Percentiles rank a stretch among this genome's conserved stretches.
Evolutionary conservation across 2,329 filamentous ascomycete species (phyloP).

Genomic region (Esteya vermicola): DNA sequence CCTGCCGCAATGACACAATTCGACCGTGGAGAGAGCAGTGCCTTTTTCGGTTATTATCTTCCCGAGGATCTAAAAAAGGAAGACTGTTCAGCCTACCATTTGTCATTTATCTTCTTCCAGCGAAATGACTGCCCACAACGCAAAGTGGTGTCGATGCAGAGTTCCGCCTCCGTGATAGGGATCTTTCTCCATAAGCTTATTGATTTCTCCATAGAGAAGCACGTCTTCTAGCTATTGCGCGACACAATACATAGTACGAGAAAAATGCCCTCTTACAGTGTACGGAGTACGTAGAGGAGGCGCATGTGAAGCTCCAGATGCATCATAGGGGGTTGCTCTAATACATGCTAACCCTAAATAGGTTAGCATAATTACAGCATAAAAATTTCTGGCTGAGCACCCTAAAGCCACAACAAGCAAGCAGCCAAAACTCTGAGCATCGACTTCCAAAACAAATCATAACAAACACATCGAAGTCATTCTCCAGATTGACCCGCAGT

Average conservation of each 20-base stretch:
- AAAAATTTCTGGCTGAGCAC: background rate
- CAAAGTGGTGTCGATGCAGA: slow-evolving; percentile 88
- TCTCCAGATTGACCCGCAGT: background rate
- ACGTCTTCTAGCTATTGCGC: background rate
- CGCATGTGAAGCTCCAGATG: background rate
- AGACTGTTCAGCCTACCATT: slow-evolving; percentile 60
- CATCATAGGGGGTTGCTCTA: background rate
- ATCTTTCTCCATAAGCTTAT: slow-evolving; percentile 65
- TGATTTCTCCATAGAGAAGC: background rate
- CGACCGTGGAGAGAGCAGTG: slow-evolving; percentile 75
- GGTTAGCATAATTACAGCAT: background rate
- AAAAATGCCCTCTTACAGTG: too few relatives aligned
- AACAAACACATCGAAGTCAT: background rate
- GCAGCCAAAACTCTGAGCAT: background rate
- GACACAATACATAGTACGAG: too few relatives aligned
- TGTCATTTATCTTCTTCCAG: slow-evolving; percentile 74
- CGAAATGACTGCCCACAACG: slow-evolving; percentile 94
- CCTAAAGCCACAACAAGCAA: background rate
- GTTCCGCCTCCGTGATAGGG: slow-evolving; percentile 66
- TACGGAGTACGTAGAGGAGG: background rate
- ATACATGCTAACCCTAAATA: background rate
- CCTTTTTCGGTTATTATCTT: slow-evolving; percentile 24
- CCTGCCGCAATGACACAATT: slow-evolving; percentile 74
- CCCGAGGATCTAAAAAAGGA: too few relatives aligned
- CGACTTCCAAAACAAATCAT: background rate